Percentiles rank a stretch among this genome's conserved stretches.
phyloP scores from a whole-genome alignment of 108 stramenopile genomes.

The Cyclostephanos tholiformis region DNA sequence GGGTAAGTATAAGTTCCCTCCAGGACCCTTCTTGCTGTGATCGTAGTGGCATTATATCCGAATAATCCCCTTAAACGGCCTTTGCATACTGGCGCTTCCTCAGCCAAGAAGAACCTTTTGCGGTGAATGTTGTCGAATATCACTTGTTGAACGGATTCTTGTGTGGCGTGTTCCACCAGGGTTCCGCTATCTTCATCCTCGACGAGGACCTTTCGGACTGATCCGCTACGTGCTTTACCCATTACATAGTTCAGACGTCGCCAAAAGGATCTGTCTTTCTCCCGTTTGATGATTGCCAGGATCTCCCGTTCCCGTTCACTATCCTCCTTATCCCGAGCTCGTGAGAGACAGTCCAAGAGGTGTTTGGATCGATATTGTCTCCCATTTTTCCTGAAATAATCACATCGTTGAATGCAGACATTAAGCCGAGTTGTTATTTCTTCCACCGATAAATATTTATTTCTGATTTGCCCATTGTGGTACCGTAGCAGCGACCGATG shows the following conservation, averaged over 20 bases:
- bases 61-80: neutral
- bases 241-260: neutral
- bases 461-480: neutral
- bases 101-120: conserved; percentile 7
- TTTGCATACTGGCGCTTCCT: conserved; percentile 18
- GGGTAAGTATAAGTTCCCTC: conserved; percentile 4
- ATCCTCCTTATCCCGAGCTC: neutral
- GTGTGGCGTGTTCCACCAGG: neutral
- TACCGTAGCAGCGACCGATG: neutral
- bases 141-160: neutral
- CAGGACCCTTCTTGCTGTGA: neutral
- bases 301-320: conserved; percentile 1
- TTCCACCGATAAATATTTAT: neutral
- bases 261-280: conserved; percentile 16
- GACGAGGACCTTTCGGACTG: neutral
- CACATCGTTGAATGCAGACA: neutral
- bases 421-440: neutral
- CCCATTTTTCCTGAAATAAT: conserved; percentile 4
- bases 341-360: neutral
- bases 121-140: neutral
- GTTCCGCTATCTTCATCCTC: neutral
- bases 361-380: neutral
- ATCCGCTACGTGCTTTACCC: neutral
- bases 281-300: conserved; percentile 7
- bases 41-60: neutral